Evolutionary conservation across 2,329 filamentous ascomycete genomes (phyloP).

Genomic region (Stemphylium vesicarium): DNA sequence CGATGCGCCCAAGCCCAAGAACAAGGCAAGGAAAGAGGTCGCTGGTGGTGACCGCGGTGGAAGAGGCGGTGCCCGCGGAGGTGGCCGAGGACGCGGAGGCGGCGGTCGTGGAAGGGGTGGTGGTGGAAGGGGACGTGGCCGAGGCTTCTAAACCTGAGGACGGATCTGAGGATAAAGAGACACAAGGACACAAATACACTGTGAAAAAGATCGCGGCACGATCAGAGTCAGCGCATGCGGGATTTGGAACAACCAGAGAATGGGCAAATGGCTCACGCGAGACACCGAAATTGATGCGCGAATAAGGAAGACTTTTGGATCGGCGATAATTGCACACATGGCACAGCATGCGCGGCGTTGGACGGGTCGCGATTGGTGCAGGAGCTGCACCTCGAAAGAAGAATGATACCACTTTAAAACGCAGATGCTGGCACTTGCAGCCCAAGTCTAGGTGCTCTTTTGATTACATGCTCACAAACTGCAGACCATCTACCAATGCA

Average conservation of each 20-base stretch:
- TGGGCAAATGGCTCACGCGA: conserved; percentile 16
- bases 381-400: conserved; percentile 26
- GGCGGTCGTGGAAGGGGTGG: conserved; percentile 50
- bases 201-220: conserved; percentile 4
- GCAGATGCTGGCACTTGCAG: conserved; percentile 9
- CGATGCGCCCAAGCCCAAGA: conserved; percentile 97
- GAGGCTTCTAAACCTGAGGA: conserved; percentile 30
- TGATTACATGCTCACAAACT: conserved; percentile 1
- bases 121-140: conserved; percentile 51
- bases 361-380: conserved; percentile 22
- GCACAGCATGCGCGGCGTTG: conserved; percentile 29
- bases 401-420: conserved; percentile 35
- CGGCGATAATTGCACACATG: conserved; percentile 12
- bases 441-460: background rate
- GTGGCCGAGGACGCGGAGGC: conserved; percentile 49
- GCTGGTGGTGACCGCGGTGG: conserved; percentile 57
- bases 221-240: conserved; percentile 5
- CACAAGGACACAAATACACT: conserved; percentile 2
- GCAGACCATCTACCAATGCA: conserved; percentile 1
- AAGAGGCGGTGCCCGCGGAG: conserved; percentile 38
- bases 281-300: conserved; percentile 28
- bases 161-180: conserved; percentile 8
- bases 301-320: conserved; percentile 20
- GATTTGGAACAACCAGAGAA: conserved; percentile 16
- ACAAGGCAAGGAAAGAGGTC: conserved; percentile 95